Conservation (phyloP, 2,329 filamentous ascomycete genomes). For the Phyllosticta paracitricarpa region DNA sequence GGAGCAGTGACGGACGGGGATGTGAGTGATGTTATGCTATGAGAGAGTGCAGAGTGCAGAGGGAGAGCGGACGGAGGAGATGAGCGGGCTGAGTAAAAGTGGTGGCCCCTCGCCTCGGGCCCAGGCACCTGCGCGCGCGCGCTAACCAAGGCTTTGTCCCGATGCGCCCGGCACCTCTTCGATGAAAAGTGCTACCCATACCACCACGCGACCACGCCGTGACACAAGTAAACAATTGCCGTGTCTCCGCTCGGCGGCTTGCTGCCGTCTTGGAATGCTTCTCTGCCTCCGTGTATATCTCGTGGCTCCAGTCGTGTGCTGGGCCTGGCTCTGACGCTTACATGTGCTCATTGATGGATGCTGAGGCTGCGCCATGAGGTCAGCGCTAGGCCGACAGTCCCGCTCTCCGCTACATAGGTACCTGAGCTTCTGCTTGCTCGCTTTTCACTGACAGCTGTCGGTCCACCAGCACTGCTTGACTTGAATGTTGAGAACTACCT, state of each 20-base stretch:
- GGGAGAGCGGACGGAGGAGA: background rate
- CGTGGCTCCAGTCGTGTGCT: background rate
- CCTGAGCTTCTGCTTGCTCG: background rate
- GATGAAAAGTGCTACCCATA: background rate
- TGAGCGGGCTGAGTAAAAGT: slow-evolving; percentile 7
- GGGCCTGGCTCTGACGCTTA: slow-evolving; percentile 5
- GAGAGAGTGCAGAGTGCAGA: background rate
- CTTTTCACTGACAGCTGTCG: background rate
- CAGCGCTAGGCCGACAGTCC: background rate
- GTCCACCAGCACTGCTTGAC: background rate
- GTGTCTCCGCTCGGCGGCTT: background rate
- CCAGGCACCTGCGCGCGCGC: slow-evolving; percentile 3
- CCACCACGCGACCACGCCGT: background rate
- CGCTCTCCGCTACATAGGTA: too few relatives aligned
- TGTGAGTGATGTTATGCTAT: slow-evolving; percentile 7
- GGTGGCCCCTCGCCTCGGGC: background rate
- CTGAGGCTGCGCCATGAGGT: slow-evolving; percentile 2
- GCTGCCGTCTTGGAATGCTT: background rate
- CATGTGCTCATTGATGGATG: background rate
- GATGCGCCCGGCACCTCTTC: background rate
- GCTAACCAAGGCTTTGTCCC: background rate
- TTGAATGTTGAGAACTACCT: background rate
- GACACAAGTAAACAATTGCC: slow-evolving; percentile 1
- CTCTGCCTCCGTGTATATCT: background rate
- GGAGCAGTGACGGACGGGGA: slow-evolving; percentile 3